Evolutionary conservation across 495 filamentous ascomycete genomes (phyloP).

Genomic region (Hypoxylon fuscum): DNA sequence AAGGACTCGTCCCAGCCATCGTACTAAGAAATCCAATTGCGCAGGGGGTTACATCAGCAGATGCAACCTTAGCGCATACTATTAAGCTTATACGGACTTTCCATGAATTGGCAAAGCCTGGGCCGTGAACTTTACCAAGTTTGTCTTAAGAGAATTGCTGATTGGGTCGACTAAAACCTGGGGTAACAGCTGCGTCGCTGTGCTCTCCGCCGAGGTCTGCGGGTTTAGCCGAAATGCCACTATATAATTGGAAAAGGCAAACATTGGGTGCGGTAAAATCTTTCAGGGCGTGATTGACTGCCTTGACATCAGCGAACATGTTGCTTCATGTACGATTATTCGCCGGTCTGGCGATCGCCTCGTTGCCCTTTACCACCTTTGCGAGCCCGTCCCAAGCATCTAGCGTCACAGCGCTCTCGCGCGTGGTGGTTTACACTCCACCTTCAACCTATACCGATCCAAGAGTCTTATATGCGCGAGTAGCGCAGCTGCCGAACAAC

Average conservation of each 20-base stretch:
- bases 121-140: constrained; percentile 21
- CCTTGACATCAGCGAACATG: constrained; percentile 9
- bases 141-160: constrained; percentile 1
- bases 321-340: constrained; percentile 15
- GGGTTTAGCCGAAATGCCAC: constrained; percentile 25
- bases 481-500: constrained; percentile 57
- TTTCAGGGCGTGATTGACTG: background rate
- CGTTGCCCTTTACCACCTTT: background rate
- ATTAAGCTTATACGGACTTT: constrained; percentile 19
- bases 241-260: constrained; percentile 22
- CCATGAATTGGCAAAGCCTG: constrained; percentile 34
- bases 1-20: background rate
- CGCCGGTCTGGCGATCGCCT: constrained; percentile 21
- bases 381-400: constrained; percentile 3
- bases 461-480: constrained; percentile 62
- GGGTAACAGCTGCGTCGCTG: constrained; percentile 29
- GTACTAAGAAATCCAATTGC: background rate
- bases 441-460: constrained; percentile 45
- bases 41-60: constrained; percentile 1
- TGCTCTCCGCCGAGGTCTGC: constrained; percentile 20
- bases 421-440: constrained; percentile 25
- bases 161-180: constrained; percentile 39
- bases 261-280: background rate
- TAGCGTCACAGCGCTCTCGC: constrained; percentile 21
- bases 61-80: constrained; percentile 14